Evolutionary conservation across 805 yeast genomes (phyloP), one percentile per base, ranked within the genome.

Genomic region (Kregervanrija fluxuum): DNA sequence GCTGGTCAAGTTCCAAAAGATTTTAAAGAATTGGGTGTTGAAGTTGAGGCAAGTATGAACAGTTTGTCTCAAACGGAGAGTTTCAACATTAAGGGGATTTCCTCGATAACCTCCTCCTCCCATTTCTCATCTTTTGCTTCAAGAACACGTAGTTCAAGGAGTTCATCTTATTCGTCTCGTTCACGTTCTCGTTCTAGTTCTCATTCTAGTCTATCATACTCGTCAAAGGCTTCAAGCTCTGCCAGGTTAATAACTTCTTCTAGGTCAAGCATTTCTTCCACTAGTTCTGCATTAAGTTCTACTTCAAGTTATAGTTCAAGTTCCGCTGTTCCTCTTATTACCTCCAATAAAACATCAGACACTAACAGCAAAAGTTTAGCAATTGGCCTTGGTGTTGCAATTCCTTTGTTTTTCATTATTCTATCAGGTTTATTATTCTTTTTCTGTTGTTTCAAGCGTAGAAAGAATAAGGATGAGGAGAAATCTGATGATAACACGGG

Each of bases 381-480:
- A 0, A 85, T 91, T 57, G 95, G 90, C 1, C 74, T 90, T 48
- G 97, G 96, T 44, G 90, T 85, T n/a, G 86, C 83, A 2, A 73
- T 93, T 39, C 95, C 96, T 1, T 58, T 74, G 0, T 65, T 77
- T 3, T 73, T 73, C 2, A 54, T 85, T 0, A 54, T 80, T 8
- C 52, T 79, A 2, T 72, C 77, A 0, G 69, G 68, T 0, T 41
- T 75, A 1, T 31, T 81, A 2, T 41, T 87, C 5, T 66, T 82
- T 49, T 69, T 74, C 53, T 77, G 86, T 55, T 79, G 79, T 54
- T 73, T 74, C 68, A 68, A 73, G 57, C 70, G 73, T 48, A 54
- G 68, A 53, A 50, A 70, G 60, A 57, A 64, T 51, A 45, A 61
- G 30, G 61, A 59, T 30, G 59, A 57, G 11, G 48, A 50, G n/a